Percentiles rank a stretch among this genome's conserved stretches.
phyloP scores from a whole-genome alignment of 2,329 filamentous ascomycete species.

The Diaporthe longicolla region DNA sequence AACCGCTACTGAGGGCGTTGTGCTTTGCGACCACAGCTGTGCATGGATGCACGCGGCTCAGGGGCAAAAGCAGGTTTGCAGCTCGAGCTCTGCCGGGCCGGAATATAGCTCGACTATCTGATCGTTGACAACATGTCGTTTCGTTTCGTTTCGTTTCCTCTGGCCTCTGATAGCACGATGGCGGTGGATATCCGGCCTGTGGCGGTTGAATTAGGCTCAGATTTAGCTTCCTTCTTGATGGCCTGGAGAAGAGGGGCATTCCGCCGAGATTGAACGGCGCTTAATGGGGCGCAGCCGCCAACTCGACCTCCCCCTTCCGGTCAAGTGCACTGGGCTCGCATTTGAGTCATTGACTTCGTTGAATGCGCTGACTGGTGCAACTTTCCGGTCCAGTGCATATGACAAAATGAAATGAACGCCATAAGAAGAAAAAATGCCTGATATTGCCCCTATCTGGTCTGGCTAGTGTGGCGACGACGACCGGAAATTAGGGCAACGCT shows the following conservation, averaged over 20 bases:
- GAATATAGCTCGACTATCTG: not conserved
- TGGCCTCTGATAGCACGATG: not conserved
- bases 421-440: not conserved
- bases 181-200: not conserved
- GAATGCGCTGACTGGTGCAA: not conserved
- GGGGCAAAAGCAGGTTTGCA: not conserved
- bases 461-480: conserved; percentile 10
- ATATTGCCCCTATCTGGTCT: conserved; percentile 20
- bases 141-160: conserved; percentile 4
- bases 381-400: not conserved
- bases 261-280: conserved; percentile 25
- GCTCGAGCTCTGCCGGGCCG: not conserved
- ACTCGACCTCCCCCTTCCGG: conserved; percentile 39
- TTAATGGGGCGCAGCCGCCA: conserved; percentile 4
- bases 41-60: not conserved
- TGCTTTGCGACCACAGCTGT: not conserved
- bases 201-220: conserved; percentile 31
- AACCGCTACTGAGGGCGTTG: not conserved
- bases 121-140: not conserved
- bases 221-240: conserved; percentile 8
- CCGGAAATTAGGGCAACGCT: conserved; percentile 17
- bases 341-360: conserved; percentile 21
- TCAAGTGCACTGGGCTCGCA: conserved; percentile 7
- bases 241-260: conserved; percentile 2
- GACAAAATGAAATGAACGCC: not conserved